These are phyloP conservation scores for Fusarium irregulare DNA, from an alignment of 2,329 filamentous ascomycete species.

Conservation along the genomic window DNA sequence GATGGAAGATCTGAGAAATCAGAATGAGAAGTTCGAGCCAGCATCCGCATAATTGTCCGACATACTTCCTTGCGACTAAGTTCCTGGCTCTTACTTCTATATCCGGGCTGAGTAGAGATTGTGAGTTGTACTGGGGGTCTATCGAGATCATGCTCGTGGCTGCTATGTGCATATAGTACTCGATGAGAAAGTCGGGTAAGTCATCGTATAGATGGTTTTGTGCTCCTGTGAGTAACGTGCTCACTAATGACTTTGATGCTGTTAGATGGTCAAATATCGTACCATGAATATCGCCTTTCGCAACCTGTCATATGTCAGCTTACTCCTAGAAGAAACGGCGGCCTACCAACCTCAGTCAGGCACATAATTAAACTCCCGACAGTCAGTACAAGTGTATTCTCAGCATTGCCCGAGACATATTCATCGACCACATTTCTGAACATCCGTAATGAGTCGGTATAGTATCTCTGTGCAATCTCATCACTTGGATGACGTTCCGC, in stretches of 20 bases:
- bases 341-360: slow-evolving; percentile 62
- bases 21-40: slow-evolving; percentile 54
- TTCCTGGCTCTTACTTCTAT: slow-evolving; percentile 48
- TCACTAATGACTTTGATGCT: slow-evolving; percentile 57
- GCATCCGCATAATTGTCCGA: slow-evolving; percentile 54
- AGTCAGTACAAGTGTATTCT: slow-evolving; percentile 54
- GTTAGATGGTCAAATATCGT: slow-evolving; percentile 59
- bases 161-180: slow-evolving; percentile 61
- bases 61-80: slow-evolving; percentile 48
- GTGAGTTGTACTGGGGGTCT: slow-evolving; percentile 45
- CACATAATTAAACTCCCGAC: slow-evolving; percentile 60
- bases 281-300: slow-evolving; percentile 58
- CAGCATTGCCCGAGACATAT: slow-evolving; percentile 50
- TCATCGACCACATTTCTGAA: slow-evolving; percentile 52
- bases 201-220: slow-evolving; percentile 50
- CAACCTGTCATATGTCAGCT: slow-evolving; percentile 45
- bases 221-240: slow-evolving; percentile 50
- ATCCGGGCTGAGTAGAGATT: slow-evolving; percentile 48
- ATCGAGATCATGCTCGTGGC: slow-evolving; percentile 61
- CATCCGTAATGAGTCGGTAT: slow-evolving; percentile 51
- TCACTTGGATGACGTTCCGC: slow-evolving; percentile 42
- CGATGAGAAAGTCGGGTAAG: slow-evolving; percentile 58
- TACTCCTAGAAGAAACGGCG: no score
- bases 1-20: slow-evolving; percentile 55
- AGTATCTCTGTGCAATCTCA: slow-evolving; percentile 52